A percentile compares a stretch with the other conserved stretches of the same genome.
phyloP scores from a whole-genome alignment of 2,329 filamentous ascomycete species.

The Xylariaceae sp. region DNA sequence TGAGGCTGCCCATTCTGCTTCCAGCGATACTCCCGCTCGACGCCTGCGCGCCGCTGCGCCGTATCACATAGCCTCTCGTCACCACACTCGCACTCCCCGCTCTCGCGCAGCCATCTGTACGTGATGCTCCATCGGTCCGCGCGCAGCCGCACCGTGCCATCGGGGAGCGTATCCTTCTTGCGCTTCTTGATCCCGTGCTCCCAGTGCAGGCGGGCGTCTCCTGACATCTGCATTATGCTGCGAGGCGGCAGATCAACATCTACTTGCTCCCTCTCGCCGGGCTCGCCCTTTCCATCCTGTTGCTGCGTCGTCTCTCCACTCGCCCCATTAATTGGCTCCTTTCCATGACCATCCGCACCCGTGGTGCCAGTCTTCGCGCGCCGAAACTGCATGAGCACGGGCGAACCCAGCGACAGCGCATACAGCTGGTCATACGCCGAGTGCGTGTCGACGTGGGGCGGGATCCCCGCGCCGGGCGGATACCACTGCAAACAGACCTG shows the following conservation, averaged over 20 bases:
- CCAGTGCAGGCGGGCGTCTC: conserved; percentile 59
- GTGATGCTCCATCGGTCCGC: conserved; percentile 60
- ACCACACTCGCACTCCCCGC: conserved; percentile 56
- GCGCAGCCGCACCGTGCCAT: conserved; percentile 52
- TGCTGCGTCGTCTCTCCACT: neutral
- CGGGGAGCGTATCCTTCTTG: conserved; percentile 55
- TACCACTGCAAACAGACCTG: conserved; percentile 66
- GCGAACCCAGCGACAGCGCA: conserved; percentile 33
- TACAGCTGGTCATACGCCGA: conserved; percentile 45
- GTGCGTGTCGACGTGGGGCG: conserved; percentile 66
- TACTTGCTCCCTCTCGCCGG: conserved; percentile 5
- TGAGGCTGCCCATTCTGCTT: conserved; percentile 35
- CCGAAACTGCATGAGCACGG: conserved; percentile 37
- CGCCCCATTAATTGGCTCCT: neutral
- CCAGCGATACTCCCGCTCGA: conserved; percentile 59
- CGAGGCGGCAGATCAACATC: conserved; percentile 55
- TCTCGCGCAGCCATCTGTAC: conserved; percentile 57
- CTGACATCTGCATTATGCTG: conserved; percentile 58
- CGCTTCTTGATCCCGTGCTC: conserved; percentile 61
- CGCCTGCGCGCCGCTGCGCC: conserved; percentile 51
- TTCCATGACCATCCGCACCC: neutral
- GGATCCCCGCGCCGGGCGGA: conserved; percentile 64
- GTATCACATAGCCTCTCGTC: conserved; percentile 57
- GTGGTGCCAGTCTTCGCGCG: conserved; percentile 20
- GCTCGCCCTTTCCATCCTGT: neutral